Percentiles rank a stretch among this genome's conserved stretches.
Conservation (phyloP, 352 stramenopile species). For the Pythium rhizo-oryzae region DNA sequence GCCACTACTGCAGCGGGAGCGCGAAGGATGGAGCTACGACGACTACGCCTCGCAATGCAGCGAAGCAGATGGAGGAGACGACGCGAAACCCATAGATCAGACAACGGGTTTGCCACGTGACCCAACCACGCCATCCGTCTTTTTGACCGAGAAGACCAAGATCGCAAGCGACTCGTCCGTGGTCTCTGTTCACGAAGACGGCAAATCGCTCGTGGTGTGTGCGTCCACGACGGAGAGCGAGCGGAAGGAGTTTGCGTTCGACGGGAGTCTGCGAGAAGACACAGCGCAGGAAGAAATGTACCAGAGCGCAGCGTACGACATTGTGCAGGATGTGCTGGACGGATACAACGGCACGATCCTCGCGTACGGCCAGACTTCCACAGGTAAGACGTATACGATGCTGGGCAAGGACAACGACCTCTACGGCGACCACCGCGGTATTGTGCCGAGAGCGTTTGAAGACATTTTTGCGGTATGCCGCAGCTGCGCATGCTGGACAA, state of each 20-base stretch:
- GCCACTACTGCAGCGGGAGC: conserved; percentile 61
- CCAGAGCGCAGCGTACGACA: conserved; percentile 43
- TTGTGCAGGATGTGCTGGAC: conserved; percentile 74
- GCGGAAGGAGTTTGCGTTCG: conserved; percentile 59
- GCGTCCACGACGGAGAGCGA: conserved; percentile 19
- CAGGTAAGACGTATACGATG: conserved; percentile 78
- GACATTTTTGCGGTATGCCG: conserved; percentile 63
- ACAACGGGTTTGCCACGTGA: conserved; percentile 10
- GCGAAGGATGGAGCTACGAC: conserved; percentile 63
- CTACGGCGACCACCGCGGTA: conserved; percentile 39
- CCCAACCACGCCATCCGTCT: conserved; percentile 36
- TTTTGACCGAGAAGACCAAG: conserved; percentile 61
- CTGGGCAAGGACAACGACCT: conserved; percentile 46
- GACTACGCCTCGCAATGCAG: conserved; percentile 47
- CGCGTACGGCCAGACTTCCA: conserved; percentile 94
- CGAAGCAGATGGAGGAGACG: conserved; percentile 15
- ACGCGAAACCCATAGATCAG: neutral
- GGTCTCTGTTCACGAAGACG: conserved; percentile 10
- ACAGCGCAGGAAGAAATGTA: conserved; percentile 55
- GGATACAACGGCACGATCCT: conserved; percentile 91
- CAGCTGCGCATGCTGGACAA: too few relatives aligned
- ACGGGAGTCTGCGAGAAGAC: conserved; percentile 49
- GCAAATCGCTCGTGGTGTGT: conserved; percentile 16
- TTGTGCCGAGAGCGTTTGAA: conserved; percentile 65
- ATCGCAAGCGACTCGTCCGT: conserved; percentile 6